Conservation (phyloP, 2,329 filamentous ascomycete species). For the Diaporthe vexans region DNA sequence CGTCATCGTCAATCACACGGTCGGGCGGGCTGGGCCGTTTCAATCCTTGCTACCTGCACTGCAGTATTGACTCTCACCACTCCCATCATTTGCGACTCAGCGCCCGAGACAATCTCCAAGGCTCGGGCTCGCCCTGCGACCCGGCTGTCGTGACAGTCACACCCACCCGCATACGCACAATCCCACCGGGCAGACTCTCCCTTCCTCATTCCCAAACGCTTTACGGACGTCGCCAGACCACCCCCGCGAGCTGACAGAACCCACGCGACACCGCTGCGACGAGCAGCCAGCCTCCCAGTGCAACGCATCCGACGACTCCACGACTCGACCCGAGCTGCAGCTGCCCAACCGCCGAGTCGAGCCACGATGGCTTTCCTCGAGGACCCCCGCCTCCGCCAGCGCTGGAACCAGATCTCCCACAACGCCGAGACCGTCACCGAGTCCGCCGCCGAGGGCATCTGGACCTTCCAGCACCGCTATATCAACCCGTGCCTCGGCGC, state of each 20-base stretch:
- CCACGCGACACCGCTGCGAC: constrained; percentile 14
- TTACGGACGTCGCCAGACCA: background rate
- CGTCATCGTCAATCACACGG: constrained; percentile 25
- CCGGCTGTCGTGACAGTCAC: constrained; percentile 27
- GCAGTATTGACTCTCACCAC: background rate
- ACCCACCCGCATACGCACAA: background rate
- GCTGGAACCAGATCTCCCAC: constrained; percentile 92
- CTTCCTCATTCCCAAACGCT: background rate
- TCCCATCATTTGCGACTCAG: constrained; percentile 21
- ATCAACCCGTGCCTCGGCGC: constrained; percentile 83
- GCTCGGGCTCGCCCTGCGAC: constrained; percentile 17
- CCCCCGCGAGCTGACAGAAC: background rate
- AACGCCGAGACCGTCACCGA: constrained; percentile 93
- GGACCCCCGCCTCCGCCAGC: constrained; percentile 92
- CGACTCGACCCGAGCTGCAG: background rate
- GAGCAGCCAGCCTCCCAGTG: background rate
- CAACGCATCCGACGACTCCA: background rate
- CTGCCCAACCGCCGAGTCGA: constrained; percentile 36
- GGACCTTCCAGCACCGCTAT: constrained; percentile 89
- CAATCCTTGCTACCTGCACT: constrained; percentile 9
- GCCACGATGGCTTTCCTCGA: constrained; percentile 72
- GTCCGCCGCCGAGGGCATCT: constrained; percentile 91
- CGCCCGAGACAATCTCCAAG: constrained; percentile 8
- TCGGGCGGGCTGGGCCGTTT: constrained; percentile 26
- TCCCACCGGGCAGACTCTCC: background rate